Evolutionary conservation across 2,329 filamentous ascomycete genomes (phyloP).

Genomic region (Fusarium neocosmosporiellum): DNA sequence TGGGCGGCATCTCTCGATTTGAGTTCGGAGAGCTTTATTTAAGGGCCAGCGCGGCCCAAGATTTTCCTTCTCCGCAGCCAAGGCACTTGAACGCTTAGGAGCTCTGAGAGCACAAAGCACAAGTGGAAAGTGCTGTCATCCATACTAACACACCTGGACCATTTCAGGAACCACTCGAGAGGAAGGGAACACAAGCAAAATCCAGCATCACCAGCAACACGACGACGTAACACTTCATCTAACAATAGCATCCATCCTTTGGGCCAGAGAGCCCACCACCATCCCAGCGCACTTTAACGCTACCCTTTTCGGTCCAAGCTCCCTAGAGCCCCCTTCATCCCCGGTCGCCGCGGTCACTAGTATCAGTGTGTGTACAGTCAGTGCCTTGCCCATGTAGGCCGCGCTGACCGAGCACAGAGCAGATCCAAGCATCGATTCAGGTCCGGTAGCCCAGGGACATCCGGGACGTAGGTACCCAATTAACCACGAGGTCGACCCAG

Average conservation of each 20-base stretch:
- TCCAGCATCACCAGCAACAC: neutral
- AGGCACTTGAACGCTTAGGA: neutral
- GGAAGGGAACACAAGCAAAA: neutral
- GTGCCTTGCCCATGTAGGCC: conserved; percentile 6
- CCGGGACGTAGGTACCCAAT: conserved; percentile 28
- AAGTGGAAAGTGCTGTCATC: neutral
- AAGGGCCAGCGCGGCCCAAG: neutral
- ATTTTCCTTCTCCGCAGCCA: neutral
- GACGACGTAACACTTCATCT: conserved; percentile 1
- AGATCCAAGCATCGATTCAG: conserved; percentile 21
- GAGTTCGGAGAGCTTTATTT: neutral
- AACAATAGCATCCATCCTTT: conserved; percentile 22
- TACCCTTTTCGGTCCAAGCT: conserved; percentile 40
- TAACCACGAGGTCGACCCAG: conserved; percentile 30
- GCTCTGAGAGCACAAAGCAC: neutral
- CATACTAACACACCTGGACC: neutral
- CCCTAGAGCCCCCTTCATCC: conserved; percentile 39
- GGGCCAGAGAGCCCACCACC: conserved; percentile 16
- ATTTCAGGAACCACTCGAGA: neutral
- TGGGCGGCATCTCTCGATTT: neutral
- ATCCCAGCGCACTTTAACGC: conserved; percentile 20
- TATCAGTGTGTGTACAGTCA: neutral
- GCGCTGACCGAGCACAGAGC: conserved; percentile 31
- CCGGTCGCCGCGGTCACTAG: conserved; percentile 35
- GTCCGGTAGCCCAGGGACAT: conserved; percentile 13